Percentiles rank a stretch among this genome's conserved stretches.
These are phyloP conservation scores for Fusarium napiforme DNA, from an alignment of 2,329 filamentous ascomycete species.

Conservation along the genomic window DNA sequence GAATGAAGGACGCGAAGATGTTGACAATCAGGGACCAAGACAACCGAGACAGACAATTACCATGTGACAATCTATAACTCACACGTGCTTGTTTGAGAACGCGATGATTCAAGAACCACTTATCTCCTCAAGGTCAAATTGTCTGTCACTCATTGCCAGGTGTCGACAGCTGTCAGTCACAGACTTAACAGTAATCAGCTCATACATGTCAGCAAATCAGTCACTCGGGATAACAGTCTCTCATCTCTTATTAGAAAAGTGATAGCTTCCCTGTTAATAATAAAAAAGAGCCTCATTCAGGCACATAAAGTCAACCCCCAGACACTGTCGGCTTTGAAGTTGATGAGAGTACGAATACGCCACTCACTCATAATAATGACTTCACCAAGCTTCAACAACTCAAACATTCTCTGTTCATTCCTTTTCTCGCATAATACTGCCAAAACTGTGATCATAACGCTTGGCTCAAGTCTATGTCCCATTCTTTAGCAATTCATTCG, in stretches of 20 bases:
- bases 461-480: neutral
- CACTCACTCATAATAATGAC: neutral
- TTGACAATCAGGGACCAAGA: neutral
- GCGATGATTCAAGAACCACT: neutral
- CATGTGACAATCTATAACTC: neutral
- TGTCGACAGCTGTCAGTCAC: neutral
- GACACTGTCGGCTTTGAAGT: no score
- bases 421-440: rapidly evolving
- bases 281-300: neutral
- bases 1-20: neutral
- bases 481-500: neutral
- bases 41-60: neutral
- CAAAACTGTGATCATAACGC: no score
- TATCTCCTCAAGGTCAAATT: neutral
- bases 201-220: neutral
- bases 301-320: neutral
- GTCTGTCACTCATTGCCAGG: neutral
- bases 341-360: neutral
- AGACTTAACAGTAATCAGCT: neutral
- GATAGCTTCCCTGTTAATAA: no score
- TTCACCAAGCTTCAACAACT: neutral
- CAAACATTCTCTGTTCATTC: neutral
- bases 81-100: neutral
- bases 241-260: neutral
- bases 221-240: neutral